A percentile compares a stretch with the other conserved stretches of the same genome.
Conservation (phyloP, 2,329 filamentous ascomycete genomes). For the Myriosclerotinia curreyana region DNA sequence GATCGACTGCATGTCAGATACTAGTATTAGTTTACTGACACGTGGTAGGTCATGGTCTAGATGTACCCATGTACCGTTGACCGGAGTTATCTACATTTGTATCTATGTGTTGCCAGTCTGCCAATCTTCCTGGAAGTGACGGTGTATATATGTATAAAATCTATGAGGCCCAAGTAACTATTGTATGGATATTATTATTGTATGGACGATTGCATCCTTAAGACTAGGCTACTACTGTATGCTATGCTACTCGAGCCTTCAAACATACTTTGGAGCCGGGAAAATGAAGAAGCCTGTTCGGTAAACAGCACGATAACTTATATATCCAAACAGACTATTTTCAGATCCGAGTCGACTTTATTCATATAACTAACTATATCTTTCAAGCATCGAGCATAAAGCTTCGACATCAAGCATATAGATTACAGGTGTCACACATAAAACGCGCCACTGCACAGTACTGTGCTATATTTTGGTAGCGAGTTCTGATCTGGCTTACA, state of each 20-base stretch:
- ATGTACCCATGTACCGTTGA: conserved; percentile 2
- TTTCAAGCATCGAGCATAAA: background rate
- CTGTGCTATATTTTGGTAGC: conserved; percentile 11
- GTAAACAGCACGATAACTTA: conserved; percentile 9
- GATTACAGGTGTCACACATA: background rate
- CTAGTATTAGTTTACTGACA: conserved; percentile 20
- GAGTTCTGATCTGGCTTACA: conserved; percentile 8
- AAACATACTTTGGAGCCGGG: background rate
- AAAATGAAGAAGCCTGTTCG: conserved; percentile 3
- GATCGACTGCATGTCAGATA: conserved; percentile 22
- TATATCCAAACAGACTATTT: conserved; percentile 8
- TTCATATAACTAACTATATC: conserved; percentile 4
- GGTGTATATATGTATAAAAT: conserved; percentile 9
- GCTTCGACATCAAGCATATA: background rate
- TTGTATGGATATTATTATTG: background rate
- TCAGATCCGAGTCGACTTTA: conserved; percentile 1
- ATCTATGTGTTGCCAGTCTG: background rate
- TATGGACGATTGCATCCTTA: background rate
- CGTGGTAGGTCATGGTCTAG: conserved; percentile 18
- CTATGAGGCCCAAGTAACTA: background rate
- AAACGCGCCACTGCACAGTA: conserved; percentile 4
- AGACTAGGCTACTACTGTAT: background rate
- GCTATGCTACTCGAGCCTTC: background rate
- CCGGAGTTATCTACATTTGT: background rate
- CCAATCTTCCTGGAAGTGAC: conserved; percentile 6